Evolutionary conservation across 768 basidiomycete species (phyloP).

Genomic region (Russula sp.): DNA sequence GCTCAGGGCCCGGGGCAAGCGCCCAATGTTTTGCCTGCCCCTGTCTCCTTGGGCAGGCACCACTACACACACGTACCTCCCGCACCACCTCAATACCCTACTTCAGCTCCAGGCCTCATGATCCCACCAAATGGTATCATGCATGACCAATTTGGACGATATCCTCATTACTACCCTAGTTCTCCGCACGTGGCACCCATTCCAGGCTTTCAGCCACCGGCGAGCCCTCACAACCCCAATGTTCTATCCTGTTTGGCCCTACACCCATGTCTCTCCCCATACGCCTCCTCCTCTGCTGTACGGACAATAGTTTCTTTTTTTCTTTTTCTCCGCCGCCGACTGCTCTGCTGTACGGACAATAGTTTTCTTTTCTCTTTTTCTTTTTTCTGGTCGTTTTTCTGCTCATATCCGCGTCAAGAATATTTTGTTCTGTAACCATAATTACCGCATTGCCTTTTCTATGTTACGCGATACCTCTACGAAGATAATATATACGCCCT

Average conservation of each 20-base stretch:
- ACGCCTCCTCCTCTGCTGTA: conserved; percentile 1
- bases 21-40: not conserved
- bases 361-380: not conserved
- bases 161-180: conserved; percentile 5
- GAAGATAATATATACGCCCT: not conserved
- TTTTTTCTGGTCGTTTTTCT: too few species aligned
- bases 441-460: not conserved
- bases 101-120: not conserved
- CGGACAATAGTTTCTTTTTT: conserved; percentile 7
- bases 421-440: not conserved
- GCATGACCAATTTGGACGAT: not conserved
- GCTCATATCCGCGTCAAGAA: conserved; percentile 1
- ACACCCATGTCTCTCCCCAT: not conserved
- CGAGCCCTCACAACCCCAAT: not conserved
- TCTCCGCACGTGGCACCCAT: not conserved
- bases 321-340: not conserved
- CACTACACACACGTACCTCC: not conserved
- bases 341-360: not conserved
- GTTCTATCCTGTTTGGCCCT: conserved; percentile 3
- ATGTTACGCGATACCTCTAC: not conserved
- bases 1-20: not conserved
- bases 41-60: not conserved
- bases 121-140: not conserved
- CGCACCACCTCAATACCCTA: not conserved
- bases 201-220: not conserved